Conservation (phyloP, 148 eudicot genomes). For the Cornus florida region DNA sequence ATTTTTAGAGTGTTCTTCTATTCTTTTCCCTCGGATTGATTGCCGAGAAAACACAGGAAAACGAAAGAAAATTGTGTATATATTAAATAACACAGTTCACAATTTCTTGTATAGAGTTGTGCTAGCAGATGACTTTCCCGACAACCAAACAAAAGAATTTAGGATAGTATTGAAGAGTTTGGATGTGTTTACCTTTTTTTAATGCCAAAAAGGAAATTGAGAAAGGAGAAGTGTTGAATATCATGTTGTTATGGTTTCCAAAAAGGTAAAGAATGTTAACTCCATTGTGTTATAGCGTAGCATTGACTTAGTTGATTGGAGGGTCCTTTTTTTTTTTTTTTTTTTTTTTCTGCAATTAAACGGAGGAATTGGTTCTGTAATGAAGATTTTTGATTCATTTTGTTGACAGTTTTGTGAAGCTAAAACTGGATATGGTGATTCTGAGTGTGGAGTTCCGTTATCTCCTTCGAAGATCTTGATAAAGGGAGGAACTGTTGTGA, state of each 20-base stretch:
- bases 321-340: constrained; percentile 26
- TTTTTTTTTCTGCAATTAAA: too few relatives aligned
- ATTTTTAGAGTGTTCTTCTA: background rate
- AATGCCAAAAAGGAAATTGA: background rate
- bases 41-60: background rate
- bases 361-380: background rate
- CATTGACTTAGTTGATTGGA: too few relatives aligned
- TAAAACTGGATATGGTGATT: constrained; percentile 55
- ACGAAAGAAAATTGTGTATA: too few relatives aligned
- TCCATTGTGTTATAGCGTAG: too few relatives aligned
- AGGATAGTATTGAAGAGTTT: background rate
- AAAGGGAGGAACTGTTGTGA: constrained; percentile 90
- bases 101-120: background rate
- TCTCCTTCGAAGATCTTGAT: constrained; percentile 72
- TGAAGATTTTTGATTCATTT: background rate
- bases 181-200: background rate
- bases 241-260: background rate
- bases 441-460: constrained; percentile 46
- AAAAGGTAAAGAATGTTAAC: too few relatives aligned
- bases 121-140: background rate
- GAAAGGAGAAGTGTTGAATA: background rate
- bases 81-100: too few relatives aligned
- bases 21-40: background rate
- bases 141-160: background rate
- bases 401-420: constrained; percentile 68